These are phyloP conservation scores for Penicillium psychrosexuale DNA, from an alignment of 2,329 filamentous ascomycete species.

Conservation along the genomic window DNA sequence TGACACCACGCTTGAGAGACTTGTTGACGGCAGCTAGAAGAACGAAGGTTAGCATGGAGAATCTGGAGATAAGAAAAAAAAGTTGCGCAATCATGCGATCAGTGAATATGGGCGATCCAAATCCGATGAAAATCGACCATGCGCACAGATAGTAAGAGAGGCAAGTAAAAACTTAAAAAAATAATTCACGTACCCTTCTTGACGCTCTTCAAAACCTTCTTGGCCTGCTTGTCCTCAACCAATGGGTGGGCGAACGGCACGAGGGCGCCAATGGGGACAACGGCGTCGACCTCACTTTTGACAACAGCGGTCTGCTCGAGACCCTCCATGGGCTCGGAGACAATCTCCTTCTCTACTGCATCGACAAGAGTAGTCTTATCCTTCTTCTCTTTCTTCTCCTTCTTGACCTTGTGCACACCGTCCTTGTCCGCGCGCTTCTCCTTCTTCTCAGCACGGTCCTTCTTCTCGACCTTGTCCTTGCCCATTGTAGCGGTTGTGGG, in stretches of 20 bases:
- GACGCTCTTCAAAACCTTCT: slow-evolving; percentile 52
- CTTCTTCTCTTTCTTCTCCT: slow-evolving; percentile 48
- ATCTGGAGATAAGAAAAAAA: slow-evolving; percentile 2
- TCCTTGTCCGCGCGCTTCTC: slow-evolving; percentile 47
- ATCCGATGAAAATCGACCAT: neutral
- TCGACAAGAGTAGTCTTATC: slow-evolving; percentile 39
- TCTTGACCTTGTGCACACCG: slow-evolving; percentile 47
- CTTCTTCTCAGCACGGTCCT: slow-evolving; percentile 44
- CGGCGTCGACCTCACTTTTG: slow-evolving; percentile 27
- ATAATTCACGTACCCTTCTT: slow-evolving; percentile 45
- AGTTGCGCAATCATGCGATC: neutral
- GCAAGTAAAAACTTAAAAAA: neutral
- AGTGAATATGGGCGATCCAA: neutral
- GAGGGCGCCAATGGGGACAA: slow-evolving; percentile 43
- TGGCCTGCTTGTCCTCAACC: slow-evolving; percentile 50
- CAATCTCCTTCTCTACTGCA: slow-evolving; percentile 42
- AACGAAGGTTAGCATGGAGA: slow-evolving; percentile 17
- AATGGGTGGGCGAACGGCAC: slow-evolving; percentile 51
- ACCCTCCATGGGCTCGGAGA: slow-evolving; percentile 35
- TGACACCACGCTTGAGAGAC: slow-evolving; percentile 94
- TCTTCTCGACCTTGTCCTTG: slow-evolving; percentile 48
- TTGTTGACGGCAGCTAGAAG: slow-evolving; percentile 83
- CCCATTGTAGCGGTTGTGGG: slow-evolving; percentile 38
- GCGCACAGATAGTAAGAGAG: neutral
- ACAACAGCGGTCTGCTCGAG: slow-evolving; percentile 29